Evolutionary conservation across 306 rosid genomes (phyloP).

Genomic region (Lotus japonicus): DNA sequence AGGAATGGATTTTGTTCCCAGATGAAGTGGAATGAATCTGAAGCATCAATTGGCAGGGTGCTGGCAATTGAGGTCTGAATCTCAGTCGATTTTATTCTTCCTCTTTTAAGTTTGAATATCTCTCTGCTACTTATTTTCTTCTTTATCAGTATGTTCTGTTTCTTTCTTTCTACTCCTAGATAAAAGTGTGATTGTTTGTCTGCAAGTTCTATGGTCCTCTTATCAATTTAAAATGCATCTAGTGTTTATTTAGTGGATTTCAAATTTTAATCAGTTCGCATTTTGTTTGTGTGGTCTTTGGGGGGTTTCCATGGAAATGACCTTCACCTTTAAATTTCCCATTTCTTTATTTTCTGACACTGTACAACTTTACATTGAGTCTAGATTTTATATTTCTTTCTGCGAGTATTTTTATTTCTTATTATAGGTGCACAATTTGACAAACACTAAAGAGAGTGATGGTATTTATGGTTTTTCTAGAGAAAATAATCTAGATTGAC

Average conservation of each 20-base stretch:
- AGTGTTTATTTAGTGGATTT: background rate
- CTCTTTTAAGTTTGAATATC: background rate
- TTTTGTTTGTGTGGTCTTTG: background rate
- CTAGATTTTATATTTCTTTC: background rate
- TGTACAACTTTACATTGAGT: background rate
- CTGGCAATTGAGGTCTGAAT: constrained; percentile 91
- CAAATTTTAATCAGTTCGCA: background rate
- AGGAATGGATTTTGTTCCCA: constrained; percentile 90
- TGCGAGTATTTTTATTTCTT: background rate
- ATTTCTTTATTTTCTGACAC: background rate
- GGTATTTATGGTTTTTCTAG: background rate
- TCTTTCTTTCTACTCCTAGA: background rate
- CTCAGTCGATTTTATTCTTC: constrained; percentile 15
- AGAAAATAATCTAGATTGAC: background rate
- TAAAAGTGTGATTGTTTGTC: background rate
- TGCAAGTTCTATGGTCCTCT: background rate
- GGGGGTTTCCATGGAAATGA: background rate
- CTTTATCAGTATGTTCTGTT: background rate
- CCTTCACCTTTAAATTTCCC: background rate
- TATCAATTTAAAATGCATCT: background rate
- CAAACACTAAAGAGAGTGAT: background rate
- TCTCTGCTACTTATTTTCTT: constrained; percentile 5
- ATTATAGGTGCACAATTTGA: background rate
- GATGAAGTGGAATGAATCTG: constrained; percentile 99
- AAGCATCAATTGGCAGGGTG: constrained; percentile 98